Evolutionary conservation across 495 filamentous ascomycete species (phyloP).

Genomic region (Terfezia boudieri): DNA sequence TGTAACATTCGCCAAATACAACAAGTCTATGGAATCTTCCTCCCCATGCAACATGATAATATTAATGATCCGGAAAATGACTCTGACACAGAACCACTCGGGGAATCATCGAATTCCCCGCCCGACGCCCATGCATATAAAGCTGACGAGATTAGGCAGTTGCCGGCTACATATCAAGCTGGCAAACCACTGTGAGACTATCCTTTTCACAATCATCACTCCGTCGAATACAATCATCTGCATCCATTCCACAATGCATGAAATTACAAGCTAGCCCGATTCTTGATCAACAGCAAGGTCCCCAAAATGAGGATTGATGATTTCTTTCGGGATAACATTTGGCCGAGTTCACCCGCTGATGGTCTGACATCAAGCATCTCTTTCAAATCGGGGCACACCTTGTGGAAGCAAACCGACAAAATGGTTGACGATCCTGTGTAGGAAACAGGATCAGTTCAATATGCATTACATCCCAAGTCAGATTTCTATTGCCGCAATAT

Average conservation of each 20-base stretch:
- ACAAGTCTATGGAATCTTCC: too few species aligned
- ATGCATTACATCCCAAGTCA: not conserved
- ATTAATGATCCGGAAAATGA: too few species aligned
- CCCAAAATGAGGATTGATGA: not conserved
- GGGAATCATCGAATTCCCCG: too few species aligned
- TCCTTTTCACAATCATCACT: not conserved
- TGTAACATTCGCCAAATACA: too few species aligned
- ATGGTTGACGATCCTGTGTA: not conserved
- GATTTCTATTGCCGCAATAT: too few species aligned
- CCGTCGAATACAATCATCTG: too few species aligned
- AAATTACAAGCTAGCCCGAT: too few species aligned
- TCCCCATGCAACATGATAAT: too few species aligned
- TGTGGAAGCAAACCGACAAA: not conserved
- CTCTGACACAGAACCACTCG: too few species aligned
- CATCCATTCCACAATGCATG: too few species aligned
- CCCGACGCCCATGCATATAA: too few species aligned
- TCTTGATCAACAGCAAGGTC: too few species aligned
- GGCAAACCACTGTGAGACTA: not conserved
- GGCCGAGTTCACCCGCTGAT: not conserved
- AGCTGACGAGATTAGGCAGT: not conserved
- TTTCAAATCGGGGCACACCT: not conserved
- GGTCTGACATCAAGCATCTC: not conserved
- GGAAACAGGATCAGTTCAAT: not conserved
- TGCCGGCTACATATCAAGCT: not conserved
- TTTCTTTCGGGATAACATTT: not conserved